Base-by-base conservation (phyloP, 495 filamentous ascomycete genomes). In the Chaetomium cochliodes region DNA sequence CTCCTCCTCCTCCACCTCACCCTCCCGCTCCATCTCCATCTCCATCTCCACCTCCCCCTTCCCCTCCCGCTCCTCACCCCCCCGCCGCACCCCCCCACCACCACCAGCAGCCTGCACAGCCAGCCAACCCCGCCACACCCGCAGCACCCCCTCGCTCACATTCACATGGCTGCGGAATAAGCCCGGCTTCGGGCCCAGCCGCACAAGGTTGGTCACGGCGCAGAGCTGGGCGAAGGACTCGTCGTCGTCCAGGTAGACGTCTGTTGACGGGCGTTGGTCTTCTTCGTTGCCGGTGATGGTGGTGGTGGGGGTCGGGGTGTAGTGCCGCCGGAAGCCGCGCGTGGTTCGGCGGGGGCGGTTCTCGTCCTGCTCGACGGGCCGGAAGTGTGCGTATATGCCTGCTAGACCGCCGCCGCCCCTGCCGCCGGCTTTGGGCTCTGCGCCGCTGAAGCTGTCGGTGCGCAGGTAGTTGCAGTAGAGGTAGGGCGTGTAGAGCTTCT, bases 141-240 rank as follows among this genome's bases (percentile, higher is more conserved):
- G 81, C 42, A 88, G 74, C 22, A 90, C 76, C 12, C 84, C 85
- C 58, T 92, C 87, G 57, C 82, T 79, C 20, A 92, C 73, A 50
- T 83, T 86, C 56, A 86, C 80, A 55, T 85, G 83, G 68, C 83
- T 85, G 49, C 83, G 71, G 65, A 87, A 90, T 20, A 85, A 72
- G 44, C 81, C 85, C 64, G 65, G 77, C 68, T 81, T 81, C 8
- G 86, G 85, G 23, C 87, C 83, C 12, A 86, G 70, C 70, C 87
- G 88, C 47, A 90, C 89, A 23, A 93, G 72, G 72, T 87, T 90
- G 25, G 83, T 83, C n/a, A 82, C 72, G 11, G 87, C 82, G 69
- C 85, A 88, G 18, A 92, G 79, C 70, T 93, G 89, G 0, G 87
- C 85, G 72, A 92, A 91, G 30, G 86, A 76, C 74, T 92, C 89